phyloP scores from a whole-genome alignment of 306 rosid species.

The Echinosophora koreensis region DNA sequence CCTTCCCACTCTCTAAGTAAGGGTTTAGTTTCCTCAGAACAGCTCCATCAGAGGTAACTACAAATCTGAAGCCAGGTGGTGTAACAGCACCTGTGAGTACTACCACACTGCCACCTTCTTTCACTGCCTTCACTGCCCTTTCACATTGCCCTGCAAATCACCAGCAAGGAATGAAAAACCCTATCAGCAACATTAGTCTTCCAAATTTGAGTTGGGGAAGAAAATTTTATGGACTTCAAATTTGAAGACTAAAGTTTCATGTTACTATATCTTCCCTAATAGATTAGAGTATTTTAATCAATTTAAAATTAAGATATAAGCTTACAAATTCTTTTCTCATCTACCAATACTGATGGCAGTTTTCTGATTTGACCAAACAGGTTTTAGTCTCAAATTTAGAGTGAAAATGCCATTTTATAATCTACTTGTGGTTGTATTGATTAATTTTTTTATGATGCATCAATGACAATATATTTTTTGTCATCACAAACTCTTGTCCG shows the following conservation, averaged over 20 bases:
- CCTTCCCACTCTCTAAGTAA: slow-evolving; percentile 85
- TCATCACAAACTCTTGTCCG: background rate
- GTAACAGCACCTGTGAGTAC: slow-evolving; percentile 90
- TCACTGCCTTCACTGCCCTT: slow-evolving; percentile 83
- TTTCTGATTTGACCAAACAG: background rate
- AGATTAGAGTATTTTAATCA: background rate
- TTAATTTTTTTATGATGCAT: slow-evolving; percentile 1
- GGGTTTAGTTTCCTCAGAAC: slow-evolving; percentile 88
- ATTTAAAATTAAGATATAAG: background rate
- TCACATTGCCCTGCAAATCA: slow-evolving; percentile 86
- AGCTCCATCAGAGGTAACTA: slow-evolving; percentile 85
- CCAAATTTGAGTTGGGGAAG: background rate
- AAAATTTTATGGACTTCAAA: background rate
- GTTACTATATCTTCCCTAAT: background rate
- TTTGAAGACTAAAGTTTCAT: background rate
- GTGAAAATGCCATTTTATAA: background rate
- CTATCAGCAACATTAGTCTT: background rate
- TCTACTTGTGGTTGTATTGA: background rate
- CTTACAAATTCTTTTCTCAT: background rate
- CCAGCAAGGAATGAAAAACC: background rate
- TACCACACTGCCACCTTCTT: slow-evolving; percentile 92
- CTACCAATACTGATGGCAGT: background rate
- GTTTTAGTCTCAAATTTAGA: background rate
- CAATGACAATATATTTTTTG: background rate
- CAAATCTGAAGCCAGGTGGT: slow-evolving; percentile 97